These are phyloP conservation scores for Pistacia vera DNA, from an alignment of 345 rosid genomes.

Conservation along the genomic window DNA sequence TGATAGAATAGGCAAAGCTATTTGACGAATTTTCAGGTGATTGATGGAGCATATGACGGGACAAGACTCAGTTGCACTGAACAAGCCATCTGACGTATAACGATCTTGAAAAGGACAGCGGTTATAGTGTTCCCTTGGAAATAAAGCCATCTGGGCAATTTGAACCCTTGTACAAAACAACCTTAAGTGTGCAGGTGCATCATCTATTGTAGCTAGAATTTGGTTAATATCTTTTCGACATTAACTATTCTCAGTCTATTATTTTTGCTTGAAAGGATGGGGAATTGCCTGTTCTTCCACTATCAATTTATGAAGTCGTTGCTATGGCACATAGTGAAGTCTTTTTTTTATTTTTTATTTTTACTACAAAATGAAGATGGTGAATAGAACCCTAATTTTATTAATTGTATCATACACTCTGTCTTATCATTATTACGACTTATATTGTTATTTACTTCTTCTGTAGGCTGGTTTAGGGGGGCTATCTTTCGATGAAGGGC, in stretches of 20 bases:
- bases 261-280: constrained; percentile 61
- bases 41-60: constrained; percentile 82
- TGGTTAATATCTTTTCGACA: background rate
- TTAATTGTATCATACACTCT: constrained; percentile 28
- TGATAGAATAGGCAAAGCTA: background rate
- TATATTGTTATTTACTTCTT: too few species aligned
- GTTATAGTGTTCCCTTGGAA: constrained; percentile 77
- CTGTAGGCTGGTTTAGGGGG: too few species aligned
- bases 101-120: constrained; percentile 48
- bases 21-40: constrained; percentile 45
- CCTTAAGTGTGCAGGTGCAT: constrained; percentile 70
- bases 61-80: constrained; percentile 56
- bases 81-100: constrained; percentile 72
- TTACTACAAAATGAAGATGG: too few species aligned
- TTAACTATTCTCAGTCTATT: background rate
- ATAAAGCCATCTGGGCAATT: constrained; percentile 92
- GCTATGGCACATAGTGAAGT: constrained; percentile 90
- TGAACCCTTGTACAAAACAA: constrained; percentile 88
- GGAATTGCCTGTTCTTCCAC: constrained; percentile 85
- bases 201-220: background rate
- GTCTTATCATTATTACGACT: too few species aligned
- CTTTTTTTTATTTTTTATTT: background rate
- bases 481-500: too few species aligned
- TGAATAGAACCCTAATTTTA: background rate
- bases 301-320: constrained; percentile 84